Evolutionary conservation across 208 protist genomes (phyloP).

Genomic region (Wallacemonas sp.): DNA sequence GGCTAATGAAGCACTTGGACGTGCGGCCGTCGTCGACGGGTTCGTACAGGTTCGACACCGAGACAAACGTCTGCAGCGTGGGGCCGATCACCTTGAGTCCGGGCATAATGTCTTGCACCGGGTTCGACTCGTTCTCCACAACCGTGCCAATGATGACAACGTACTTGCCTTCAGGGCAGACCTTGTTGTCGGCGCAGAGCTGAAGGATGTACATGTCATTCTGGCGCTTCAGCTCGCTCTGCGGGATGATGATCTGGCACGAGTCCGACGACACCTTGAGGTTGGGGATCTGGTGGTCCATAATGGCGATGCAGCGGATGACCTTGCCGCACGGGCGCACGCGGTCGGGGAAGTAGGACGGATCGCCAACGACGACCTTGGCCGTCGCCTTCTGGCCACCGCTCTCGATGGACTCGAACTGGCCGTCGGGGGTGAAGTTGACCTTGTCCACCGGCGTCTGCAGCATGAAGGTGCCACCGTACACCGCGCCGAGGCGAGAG

Average conservation of each 20-base stretch:
- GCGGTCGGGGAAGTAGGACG: conserved; percentile 98
- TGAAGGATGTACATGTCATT: conserved; percentile 98
- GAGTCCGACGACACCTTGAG: conserved; percentile 78
- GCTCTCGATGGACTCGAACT: conserved; percentile 94
- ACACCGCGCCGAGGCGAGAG: conserved; percentile 93
- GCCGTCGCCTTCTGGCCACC: conserved; percentile 82
- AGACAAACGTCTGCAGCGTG: conserved; percentile 91
- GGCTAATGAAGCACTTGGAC: conserved; percentile 96
- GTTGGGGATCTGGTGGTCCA: conserved; percentile 92
- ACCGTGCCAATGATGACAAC: conserved; percentile 97
- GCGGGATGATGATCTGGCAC: conserved; percentile 98
- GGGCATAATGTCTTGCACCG: conserved; percentile 92
- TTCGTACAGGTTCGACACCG: conserved; percentile 89
- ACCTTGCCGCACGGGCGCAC: conserved; percentile 92
- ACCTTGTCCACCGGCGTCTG: conserved; percentile 97
- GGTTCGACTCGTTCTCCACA: conserved; percentile 95
- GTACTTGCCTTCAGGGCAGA: conserved; percentile 97
- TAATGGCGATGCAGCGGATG: conserved; percentile 98
- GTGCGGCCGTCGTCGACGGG: conserved; percentile 90
- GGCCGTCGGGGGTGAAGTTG: conserved; percentile 93
- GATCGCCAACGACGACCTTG: conserved; percentile 98
- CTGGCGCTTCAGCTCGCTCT: conserved; percentile 93
- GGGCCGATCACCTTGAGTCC: conserved; percentile 93
- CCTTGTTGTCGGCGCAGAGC: conserved; percentile 93
- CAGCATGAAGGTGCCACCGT: conserved; percentile 99